A percentile compares a stretch with the other conserved stretches of the same genome.
Evolutionary conservation across 1,139 yeast species (phyloP).

Genomic region (Candida sp.): DNA sequence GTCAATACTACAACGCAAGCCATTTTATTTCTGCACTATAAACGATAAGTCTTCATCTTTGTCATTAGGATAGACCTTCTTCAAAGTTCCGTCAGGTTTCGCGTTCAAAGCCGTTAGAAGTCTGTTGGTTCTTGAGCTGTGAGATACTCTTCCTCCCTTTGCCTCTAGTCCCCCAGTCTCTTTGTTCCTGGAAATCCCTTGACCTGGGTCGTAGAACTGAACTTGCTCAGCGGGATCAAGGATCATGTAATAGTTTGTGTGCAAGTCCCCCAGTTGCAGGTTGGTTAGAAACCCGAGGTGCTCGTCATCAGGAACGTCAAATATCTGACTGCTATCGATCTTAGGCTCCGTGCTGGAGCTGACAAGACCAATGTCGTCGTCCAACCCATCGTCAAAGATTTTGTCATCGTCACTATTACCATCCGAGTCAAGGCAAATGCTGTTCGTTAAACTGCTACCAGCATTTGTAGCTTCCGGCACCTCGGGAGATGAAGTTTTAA

Average conservation of each 20-base stretch:
- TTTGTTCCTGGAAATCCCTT: conserved; percentile 4
- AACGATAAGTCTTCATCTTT: conserved; percentile 7
- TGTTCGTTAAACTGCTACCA: neutral
- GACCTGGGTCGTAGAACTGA: conserved; percentile 26
- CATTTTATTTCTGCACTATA: conserved; percentile 3
- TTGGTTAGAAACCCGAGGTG: conserved; percentile 33
- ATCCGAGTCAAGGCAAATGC: conserved; percentile 7
- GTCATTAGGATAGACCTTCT: neutral
- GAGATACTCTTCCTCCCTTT: conserved; percentile 7
- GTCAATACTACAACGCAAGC: neutral
- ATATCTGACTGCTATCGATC: neutral
- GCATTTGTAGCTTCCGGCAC: no score
- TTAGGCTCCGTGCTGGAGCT: neutral
- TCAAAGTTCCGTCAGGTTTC: neutral
- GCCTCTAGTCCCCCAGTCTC: conserved; percentile 4
- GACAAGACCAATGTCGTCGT: conserved; percentile 23
- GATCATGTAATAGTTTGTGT: conserved; percentile 34
- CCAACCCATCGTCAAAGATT: conserved; percentile 33
- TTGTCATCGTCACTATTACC: conserved; percentile 20
- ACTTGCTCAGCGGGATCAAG: conserved; percentile 22
- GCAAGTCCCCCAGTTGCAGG: conserved; percentile 33
- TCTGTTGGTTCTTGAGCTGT: conserved; percentile 6
- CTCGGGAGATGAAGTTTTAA: neutral
- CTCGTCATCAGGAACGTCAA: conserved; percentile 3
- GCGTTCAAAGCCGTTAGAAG: conserved; percentile 3